Conservation (phyloP, 176 grass and related monocot genomes). For the Chrysopogon serrulatus region DNA sequence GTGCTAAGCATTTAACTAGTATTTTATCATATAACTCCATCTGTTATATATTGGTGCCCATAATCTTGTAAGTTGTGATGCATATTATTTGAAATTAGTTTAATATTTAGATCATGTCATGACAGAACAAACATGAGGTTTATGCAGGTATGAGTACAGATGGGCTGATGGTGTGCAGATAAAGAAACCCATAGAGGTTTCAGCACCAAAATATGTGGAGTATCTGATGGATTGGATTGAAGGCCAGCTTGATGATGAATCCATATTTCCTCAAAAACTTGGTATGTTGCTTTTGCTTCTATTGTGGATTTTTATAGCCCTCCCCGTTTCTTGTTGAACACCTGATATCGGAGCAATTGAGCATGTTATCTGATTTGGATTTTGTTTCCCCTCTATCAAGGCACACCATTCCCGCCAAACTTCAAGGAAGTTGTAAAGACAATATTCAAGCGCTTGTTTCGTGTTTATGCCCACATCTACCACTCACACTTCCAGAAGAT, state of each 20-base stretch:
- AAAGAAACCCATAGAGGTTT: slow-evolving; percentile 99
- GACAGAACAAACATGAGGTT: slow-evolving; percentile 4
- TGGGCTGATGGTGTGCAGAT: slow-evolving; percentile 99
- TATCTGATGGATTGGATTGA: slow-evolving; percentile 99
- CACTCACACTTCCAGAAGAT: slow-evolving; percentile 99
- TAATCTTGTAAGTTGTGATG: not conserved
- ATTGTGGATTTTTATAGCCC: not conserved
- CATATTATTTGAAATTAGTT: not conserved
- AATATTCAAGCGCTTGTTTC: slow-evolving; percentile 94
- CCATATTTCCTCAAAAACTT: slow-evolving; percentile 94
- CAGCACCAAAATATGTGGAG: slow-evolving; percentile 97
- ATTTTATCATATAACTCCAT: not conserved
- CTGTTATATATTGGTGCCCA: not conserved
- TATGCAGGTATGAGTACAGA: slow-evolving; percentile 90
- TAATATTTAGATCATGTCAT: not conserved
- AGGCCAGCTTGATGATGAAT: slow-evolving; percentile 94
- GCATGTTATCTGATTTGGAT: not conserved
- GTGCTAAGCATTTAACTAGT: slow-evolving; percentile 4
- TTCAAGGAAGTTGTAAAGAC: slow-evolving; percentile 99
- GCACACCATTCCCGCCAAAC: slow-evolving; percentile 86
- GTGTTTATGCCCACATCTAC: slow-evolving; percentile 96
- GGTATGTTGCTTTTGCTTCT: slow-evolving; percentile 45
- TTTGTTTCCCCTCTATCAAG: slow-evolving; percentile 23
- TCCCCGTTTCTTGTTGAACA: not conserved
- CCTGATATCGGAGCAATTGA: not conserved